Conservation (phyloP, 1,139 yeast genomes). For the Geotrichum carabidarum region DNA sequence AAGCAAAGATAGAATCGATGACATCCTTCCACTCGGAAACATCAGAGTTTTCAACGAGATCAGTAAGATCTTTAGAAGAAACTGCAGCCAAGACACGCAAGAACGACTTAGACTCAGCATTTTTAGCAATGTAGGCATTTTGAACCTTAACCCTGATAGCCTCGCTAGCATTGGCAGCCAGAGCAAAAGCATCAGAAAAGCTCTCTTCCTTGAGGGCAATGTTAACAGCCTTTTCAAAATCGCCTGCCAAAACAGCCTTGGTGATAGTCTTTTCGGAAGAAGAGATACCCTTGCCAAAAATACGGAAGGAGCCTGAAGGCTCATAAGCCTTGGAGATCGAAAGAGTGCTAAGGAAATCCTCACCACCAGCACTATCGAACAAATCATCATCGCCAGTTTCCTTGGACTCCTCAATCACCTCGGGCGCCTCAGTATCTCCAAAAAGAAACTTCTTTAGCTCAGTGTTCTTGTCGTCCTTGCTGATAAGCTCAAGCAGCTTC, state of each 20-base stretch:
- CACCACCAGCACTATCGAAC: conserved; percentile 30
- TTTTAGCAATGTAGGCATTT: conserved; percentile 60
- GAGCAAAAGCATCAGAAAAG: conserved; percentile 71
- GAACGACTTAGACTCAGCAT: conserved; percentile 51
- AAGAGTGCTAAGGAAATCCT: conserved; percentile 33
- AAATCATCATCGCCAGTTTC: conserved; percentile 31
- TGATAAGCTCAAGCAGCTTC: conserved; percentile 59
- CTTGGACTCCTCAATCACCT: conserved; percentile 30
- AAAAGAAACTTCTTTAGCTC: conserved; percentile 31
- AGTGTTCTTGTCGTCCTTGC: conserved; percentile 43
- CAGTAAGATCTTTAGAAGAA: conserved; percentile 56
- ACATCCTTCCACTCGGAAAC: conserved; percentile 78
- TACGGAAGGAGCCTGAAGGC: conserved; percentile 44
- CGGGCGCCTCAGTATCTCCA: conserved; percentile 20
- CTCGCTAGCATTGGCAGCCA: conserved; percentile 66
- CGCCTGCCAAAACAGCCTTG: conserved; percentile 56
- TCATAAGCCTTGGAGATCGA: conserved; percentile 27
- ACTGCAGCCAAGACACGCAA: conserved; percentile 71
- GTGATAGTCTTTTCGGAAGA: conserved; percentile 48
- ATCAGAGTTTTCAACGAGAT: conserved; percentile 72
- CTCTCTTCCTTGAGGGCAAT: conserved; percentile 59
- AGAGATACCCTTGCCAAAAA: conserved; percentile 39
- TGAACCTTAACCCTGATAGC: conserved; percentile 60
- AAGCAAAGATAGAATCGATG: conserved; percentile 64
- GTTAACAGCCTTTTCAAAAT: conserved; percentile 63